These are phyloP conservation scores for Eruca vesicaria DNA, from an alignment of 441 rosid species.

Conservation along the genomic window DNA sequence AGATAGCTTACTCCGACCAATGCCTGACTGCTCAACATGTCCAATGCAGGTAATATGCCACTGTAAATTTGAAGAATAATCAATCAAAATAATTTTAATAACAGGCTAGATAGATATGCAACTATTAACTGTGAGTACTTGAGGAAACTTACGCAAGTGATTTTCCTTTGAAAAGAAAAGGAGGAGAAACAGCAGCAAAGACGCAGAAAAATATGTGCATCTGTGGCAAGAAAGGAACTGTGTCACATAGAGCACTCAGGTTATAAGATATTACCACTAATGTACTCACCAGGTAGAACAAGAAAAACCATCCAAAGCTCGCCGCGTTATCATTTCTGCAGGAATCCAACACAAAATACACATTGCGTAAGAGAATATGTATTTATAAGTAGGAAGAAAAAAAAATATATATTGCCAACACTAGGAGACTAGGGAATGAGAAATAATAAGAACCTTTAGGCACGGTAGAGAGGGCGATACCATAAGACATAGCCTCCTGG, in stretches of 20 bases:
- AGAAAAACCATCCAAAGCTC: slow-evolving; percentile 73
- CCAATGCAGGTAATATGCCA: slow-evolving; percentile 75
- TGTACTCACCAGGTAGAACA: slow-evolving; percentile 62
- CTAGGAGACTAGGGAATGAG: not conserved
- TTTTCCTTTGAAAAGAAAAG: slow-evolving; percentile 78
- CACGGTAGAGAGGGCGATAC: slow-evolving; percentile 94
- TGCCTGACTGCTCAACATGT: slow-evolving; percentile 36
- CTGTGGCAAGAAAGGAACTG: slow-evolving; percentile 38
- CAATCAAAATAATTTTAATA: not conserved
- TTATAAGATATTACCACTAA: not conserved
- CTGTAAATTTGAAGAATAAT: no score
- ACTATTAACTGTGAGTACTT: not conserved
- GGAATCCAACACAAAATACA: slow-evolving; percentile 10
- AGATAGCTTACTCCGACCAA: slow-evolving; percentile 65
- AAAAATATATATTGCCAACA: no score
- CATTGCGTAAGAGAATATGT: no score
- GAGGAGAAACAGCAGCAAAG: slow-evolving; percentile 87
- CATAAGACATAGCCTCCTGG: slow-evolving; percentile 87
- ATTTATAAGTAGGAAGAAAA: no score
- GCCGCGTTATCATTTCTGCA: slow-evolving; percentile 77
- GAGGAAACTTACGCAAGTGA: slow-evolving; percentile 68
- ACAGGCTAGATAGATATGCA: not conserved
- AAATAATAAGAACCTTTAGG: slow-evolving; percentile 56
- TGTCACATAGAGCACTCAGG: not conserved
- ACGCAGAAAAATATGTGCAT: slow-evolving; percentile 75